Evolutionary conservation across 2,329 filamentous ascomycete genomes (phyloP).

Genomic region (Aspergillus chevalieri): DNA sequence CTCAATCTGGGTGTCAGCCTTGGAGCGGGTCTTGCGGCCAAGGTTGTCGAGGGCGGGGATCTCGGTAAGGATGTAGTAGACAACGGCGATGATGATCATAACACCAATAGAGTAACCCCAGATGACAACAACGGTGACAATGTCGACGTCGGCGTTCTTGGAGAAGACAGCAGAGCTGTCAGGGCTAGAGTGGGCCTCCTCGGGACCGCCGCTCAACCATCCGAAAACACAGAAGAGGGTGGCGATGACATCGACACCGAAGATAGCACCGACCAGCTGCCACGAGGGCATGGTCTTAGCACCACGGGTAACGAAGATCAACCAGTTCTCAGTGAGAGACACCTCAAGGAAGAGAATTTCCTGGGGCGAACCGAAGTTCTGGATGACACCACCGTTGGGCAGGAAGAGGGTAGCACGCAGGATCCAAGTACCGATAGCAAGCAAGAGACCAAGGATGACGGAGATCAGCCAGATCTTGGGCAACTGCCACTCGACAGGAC

Average conservation of each 20-base stretch:
- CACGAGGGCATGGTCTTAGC: constrained; percentile 67
- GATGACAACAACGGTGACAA: constrained; percentile 50
- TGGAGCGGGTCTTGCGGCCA: constrained; percentile 47
- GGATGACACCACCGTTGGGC: constrained; percentile 63
- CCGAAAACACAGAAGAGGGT: constrained; percentile 71
- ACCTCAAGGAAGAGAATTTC: constrained; percentile 84
- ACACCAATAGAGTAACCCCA: constrained; percentile 51
- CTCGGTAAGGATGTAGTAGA: constrained; percentile 46
- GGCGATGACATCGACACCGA: constrained; percentile 64
- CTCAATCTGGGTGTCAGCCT: constrained; percentile 49
- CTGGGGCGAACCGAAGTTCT: constrained; percentile 69
- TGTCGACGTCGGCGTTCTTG: constrained; percentile 50
- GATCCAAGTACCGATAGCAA: constrained; percentile 67
- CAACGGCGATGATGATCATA: constrained; percentile 47
- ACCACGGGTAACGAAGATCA: constrained; percentile 93
- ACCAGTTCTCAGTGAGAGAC: constrained; percentile 90
- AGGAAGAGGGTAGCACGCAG: constrained; percentile 66
- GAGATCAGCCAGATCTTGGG: constrained; percentile 74
- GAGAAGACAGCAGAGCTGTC: constrained; percentile 26
- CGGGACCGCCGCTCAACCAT: constrained; percentile 56
- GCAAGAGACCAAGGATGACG: constrained; percentile 54
- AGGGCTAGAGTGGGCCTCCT: constrained; percentile 22
- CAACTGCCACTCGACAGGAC: constrained; percentile 73
- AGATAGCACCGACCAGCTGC: constrained; percentile 66
- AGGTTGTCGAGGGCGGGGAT: constrained; percentile 45